Base-by-base conservation (phyloP, 768 basidiomycete species). In the Naganishia onofrii region DNA sequence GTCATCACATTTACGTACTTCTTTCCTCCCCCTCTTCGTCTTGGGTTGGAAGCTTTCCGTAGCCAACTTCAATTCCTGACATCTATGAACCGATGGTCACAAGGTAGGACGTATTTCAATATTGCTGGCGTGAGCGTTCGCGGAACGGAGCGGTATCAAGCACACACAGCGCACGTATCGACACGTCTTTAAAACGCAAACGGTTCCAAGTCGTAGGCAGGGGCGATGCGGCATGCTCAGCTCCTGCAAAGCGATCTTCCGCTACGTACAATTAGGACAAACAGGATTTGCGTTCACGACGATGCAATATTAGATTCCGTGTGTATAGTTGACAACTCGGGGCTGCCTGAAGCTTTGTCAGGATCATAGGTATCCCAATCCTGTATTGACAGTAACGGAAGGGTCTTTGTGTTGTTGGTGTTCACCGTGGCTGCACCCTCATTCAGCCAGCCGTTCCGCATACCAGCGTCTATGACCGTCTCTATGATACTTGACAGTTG, bases 381-480 rank as follows among this genome's bases (percentile, higher is more conserved):
- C 60, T 63, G 60, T 44, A 63, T 28, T 42, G 60, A 63, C 60
- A 63, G 26, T 3, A 63, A 42, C 32, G 60, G 60, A 17, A 44
- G 21, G 10, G 38, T 44, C 13, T n/a, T 21, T 26, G 38, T 44
- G 10, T 9, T 44, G 8, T 38, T 63, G 15, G 23, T 42, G 29
- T 63, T 63, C 42, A 10, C 38, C 19, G 23, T 29, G 13, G 6
- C 19, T 13, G 26, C 26, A 42, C 26, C 32, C 13, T 63, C 23
- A 29, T 28, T 44, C 6, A 69, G 32, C 68, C 68, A 69, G 4
- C 68, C 68, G 23, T 69, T 69, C 46, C 68, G 56, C 51, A 51
- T 58, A 10, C 68, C 68, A 10, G 68, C 68, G 63, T 69, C 56
- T 46, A 69, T 34, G 4, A 69, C 68, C 34, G 68, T 58, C 53